Conservation (phyloP, 2,329 filamentous ascomycete genomes). For the Tetracladium maxilliforme region DNA sequence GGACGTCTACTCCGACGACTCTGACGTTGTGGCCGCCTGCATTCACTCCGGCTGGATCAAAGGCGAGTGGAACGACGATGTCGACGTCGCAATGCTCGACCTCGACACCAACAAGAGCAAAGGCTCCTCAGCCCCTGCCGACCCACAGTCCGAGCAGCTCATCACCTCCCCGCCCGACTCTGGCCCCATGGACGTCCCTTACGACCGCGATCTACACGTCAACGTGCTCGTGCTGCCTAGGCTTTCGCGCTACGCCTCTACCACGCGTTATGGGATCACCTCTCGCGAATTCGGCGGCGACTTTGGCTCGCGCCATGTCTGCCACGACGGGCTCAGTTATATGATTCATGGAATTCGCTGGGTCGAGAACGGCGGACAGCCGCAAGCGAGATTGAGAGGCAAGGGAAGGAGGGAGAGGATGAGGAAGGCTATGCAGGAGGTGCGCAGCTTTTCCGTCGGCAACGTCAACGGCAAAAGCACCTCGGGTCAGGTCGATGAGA, state of each 20-base stretch:
- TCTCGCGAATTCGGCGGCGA: constrained; percentile 63
- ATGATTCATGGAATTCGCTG: constrained; percentile 71
- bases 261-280: constrained; percentile 65
- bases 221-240: constrained; percentile 72
- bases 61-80: constrained; percentile 71
- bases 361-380: constrained; percentile 58
- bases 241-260: constrained; percentile 61
- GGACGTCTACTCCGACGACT: constrained; percentile 91
- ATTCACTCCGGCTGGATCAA: constrained; percentile 89
- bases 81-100: constrained; percentile 55
- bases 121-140: constrained; percentile 15
- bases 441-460: no score
- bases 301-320: constrained; percentile 24
- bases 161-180: constrained; percentile 38
- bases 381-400: constrained; percentile 24
- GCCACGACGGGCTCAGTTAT: constrained; percentile 81
- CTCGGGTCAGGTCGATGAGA: no score
- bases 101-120: constrained; percentile 26
- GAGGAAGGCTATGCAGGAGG: constrained; percentile 7
- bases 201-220: constrained; percentile 70
- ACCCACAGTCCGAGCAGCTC: constrained; percentile 21
- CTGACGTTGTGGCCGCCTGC: constrained; percentile 80
- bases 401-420: constrained; percentile 20
- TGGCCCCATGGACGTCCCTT: constrained; percentile 48
- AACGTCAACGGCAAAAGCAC: no score